phyloP scores from a whole-genome alignment of 768 basidiomycete species.

The Mycena rebaudengoi region DNA sequence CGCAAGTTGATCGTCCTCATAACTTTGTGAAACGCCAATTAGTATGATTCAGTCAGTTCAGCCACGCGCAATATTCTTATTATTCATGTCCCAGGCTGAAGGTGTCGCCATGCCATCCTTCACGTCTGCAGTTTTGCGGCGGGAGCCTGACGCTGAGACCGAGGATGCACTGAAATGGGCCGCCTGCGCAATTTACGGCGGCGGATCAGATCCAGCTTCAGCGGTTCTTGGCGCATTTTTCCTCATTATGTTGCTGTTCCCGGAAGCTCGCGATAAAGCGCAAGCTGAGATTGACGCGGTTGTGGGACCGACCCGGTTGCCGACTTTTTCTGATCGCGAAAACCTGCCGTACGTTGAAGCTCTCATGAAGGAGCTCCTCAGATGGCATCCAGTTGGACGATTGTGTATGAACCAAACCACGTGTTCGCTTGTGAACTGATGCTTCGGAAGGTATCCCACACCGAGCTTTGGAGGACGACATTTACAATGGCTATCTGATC shows the following conservation, averaged over 20 bases:
- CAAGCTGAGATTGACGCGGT: slow-evolving; percentile 44
- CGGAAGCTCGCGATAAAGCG: slow-evolving; percentile 38
- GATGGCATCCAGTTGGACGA: slow-evolving; percentile 38
- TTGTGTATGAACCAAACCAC: too few species aligned
- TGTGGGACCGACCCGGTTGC: slow-evolving; percentile 39
- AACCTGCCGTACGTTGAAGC: slow-evolving; percentile 40
- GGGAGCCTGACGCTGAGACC: slow-evolving; percentile 40
- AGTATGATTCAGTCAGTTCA: slow-evolving; percentile 18
- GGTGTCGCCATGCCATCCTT: slow-evolving; percentile 49
- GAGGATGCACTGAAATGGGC: slow-evolving; percentile 53
- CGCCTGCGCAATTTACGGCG: slow-evolving; percentile 30
- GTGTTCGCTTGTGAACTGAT: too few species aligned
- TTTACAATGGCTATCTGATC: slow-evolving; percentile 31
- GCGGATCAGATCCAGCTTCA: slow-evolving; percentile 45
- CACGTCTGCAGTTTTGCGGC: slow-evolving; percentile 48
- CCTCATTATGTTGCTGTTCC: slow-evolving; percentile 40
- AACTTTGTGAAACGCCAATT: slow-evolving; percentile 49
- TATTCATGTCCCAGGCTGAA: slow-evolving; percentile 38
- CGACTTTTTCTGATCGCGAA: slow-evolving; percentile 37
- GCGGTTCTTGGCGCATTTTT: slow-evolving; percentile 39
- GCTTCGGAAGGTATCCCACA: too few species aligned
- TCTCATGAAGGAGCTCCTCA: slow-evolving; percentile 39
- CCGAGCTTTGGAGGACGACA: too few species aligned
- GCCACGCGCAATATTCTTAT: not conserved
- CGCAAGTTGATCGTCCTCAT: slow-evolving; percentile 45